Evolutionary conservation across 306 rosid genomes (phyloP).

Genomic region (Psophocarpus tetragonolobus): DNA sequence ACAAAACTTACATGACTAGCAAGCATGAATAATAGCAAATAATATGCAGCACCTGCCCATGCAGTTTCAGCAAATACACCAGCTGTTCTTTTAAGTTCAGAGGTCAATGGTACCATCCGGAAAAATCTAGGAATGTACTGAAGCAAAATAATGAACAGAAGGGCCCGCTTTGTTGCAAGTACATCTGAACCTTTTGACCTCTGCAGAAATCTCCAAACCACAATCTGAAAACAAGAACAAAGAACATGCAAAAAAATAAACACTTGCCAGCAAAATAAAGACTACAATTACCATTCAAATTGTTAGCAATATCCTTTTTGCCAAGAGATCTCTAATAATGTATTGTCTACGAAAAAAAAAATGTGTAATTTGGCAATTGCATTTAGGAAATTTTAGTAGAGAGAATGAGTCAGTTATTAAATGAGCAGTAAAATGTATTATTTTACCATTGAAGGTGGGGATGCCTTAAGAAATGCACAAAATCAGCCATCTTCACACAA

Average conservation of each 20-base stretch:
- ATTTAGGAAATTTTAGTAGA: not conserved
- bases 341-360: not conserved
- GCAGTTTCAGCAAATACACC: conserved; percentile 99
- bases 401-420: not conserved
- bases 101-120: conserved; percentile 77
- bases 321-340: not conserved
- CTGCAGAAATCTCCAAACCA: conserved; percentile 89
- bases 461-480: not conserved
- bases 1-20: conserved; percentile 72
- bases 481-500: not conserved
- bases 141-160: conserved; percentile 78
- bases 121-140: conserved; percentile 84
- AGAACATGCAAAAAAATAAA: not conserved
- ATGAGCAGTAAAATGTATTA: not conserved
- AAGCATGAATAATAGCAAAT: conserved; percentile 88
- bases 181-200: conserved; percentile 82
- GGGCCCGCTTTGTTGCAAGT: conserved; percentile 75
- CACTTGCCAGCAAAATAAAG: conserved; percentile 3
- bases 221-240: conserved; percentile 60
- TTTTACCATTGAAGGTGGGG: not conserved
- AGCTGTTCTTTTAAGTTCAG: conserved; percentile 93
- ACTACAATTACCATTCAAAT: not conserved
- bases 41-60: conserved; percentile 99
- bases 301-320: not conserved
- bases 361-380: not conserved